Percentiles rank a stretch among this genome's conserved stretches.
phyloP scores from a whole-genome alignment of 2,329 filamentous ascomycete genomes.

The Talaromyces atroroseus region DNA sequence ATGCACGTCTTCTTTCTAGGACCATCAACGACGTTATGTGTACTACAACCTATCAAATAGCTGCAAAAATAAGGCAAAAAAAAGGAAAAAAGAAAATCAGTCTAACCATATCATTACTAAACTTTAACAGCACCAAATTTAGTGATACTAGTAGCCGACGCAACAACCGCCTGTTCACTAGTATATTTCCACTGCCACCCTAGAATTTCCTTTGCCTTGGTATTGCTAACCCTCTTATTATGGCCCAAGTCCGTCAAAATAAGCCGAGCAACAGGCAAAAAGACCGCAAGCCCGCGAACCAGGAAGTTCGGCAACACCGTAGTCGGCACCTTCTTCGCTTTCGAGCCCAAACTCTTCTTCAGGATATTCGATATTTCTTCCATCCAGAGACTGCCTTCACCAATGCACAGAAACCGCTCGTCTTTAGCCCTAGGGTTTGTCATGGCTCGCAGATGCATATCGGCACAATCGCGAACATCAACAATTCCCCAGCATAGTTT shows the following conservation, averaged over 20 bases:
- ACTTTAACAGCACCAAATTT: background rate
- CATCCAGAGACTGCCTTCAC: conserved; percentile 6
- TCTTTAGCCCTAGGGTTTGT: conserved; percentile 2
- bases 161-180: conserved; percentile 9
- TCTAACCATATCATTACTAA: background rate
- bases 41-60: background rate
- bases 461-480: conserved; percentile 10
- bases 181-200: conserved; percentile 10
- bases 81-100: background rate
- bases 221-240: background rate
- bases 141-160: conserved; percentile 3
- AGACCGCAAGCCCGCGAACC: conserved; percentile 3
- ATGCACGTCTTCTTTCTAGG: background rate
- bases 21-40: background rate
- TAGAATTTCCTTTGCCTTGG: conserved; percentile 9
- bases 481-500: conserved; percentile 12
- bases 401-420: conserved; percentile 6
- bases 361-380: conserved; percentile 5
- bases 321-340: conserved; percentile 6
- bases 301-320: conserved; percentile 2
- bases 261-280: conserved; percentile 5
- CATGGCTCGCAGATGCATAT: conserved; percentile 8
- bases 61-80: background rate
- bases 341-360: conserved; percentile 2
- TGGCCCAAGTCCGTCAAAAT: background rate